Evolutionary conservation across 2,329 filamentous ascomycete genomes (phyloP), one percentile per base, ranked within the genome.

Genomic region (Talaromyces piceae): DNA sequence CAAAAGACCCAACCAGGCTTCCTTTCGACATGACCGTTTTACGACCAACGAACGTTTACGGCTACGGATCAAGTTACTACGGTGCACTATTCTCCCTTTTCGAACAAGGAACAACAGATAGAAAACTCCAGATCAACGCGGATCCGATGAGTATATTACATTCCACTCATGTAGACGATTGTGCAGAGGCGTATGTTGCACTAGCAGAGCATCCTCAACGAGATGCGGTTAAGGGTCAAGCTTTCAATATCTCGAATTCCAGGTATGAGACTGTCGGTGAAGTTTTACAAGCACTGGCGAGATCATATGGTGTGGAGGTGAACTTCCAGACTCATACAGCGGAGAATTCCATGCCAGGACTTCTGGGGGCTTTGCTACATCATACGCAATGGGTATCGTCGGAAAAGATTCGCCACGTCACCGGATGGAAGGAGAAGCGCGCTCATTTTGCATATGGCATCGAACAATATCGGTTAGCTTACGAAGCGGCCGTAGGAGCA

Each of bases 321-420:
- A 37, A 51, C n/a, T 51, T 41, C 37, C 41, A 43, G 27, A 46
- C 13, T 37, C 50, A 23, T 7, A 41, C 9, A 9, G 2, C n/a
- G 41, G 3, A 23, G 46, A 18, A 22, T 47, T 20, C 33, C 33
- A 16, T 37, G 16, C 27, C 28, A 27, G 50, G 45, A 5, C 20
- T 27, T 8, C 22, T 51, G 8, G 45, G 44, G 5, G 45, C 27
- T 5, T 25, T 51, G 23, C 16, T 51, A 20, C 44, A 51, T 22
- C 44, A 51, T 27, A 31, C 50, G 4, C 50, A 51, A 47, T 51
- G 50, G 50, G 50, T 51, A 5, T 51, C 50, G 16, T 51, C 50
- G 20, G 50, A 44, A 9, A 51, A 44, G 33, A 37, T 51, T 18
- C 50, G 50, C 5, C 45, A 18, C 23, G 6, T 51, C 26, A 51